Percentiles rank a stretch among this genome's conserved stretches.
These are phyloP conservation scores for Climacium dendroides DNA, from an alignment of 225 moss, liverwort and hornwort genomes.

Conservation along the genomic window DNA sequence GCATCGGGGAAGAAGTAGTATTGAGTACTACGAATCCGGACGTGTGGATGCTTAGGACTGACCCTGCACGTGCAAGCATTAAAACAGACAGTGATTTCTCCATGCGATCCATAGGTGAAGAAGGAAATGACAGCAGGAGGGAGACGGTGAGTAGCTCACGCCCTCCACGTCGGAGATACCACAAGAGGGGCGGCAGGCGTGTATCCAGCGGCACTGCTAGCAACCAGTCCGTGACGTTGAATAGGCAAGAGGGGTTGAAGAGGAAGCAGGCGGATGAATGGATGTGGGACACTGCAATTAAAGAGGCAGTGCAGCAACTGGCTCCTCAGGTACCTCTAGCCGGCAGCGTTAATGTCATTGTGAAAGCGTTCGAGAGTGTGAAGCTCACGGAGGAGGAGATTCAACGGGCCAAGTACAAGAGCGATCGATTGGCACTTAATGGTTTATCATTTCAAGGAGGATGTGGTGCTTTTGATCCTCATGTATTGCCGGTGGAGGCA, in stretches of 20 bases:
- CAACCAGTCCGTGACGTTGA: constrained; percentile 33
- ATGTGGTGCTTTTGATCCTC: not conserved
- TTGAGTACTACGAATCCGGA: not conserved
- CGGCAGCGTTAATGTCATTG: constrained; percentile 55
- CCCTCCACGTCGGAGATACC: constrained; percentile 1
- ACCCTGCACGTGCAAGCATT: not conserved
- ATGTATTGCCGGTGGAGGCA: constrained; percentile 14
- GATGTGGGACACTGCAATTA: constrained; percentile 70
- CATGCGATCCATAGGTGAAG: not conserved
- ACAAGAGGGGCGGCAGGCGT: constrained; percentile 5
- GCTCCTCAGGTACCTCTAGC: constrained; percentile 26
- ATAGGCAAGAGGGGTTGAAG: constrained; percentile 31
- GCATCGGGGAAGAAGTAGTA: not conserved
- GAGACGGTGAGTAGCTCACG: not conserved
- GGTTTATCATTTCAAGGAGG: not conserved
- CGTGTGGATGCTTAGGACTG: not conserved
- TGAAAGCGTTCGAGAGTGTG: constrained; percentile 83
- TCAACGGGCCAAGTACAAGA: constrained; percentile 14
- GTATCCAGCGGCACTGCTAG: constrained; percentile 19
- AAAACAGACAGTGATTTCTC: constrained; percentile 15
- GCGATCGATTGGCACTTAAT: not conserved
- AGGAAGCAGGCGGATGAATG: constrained; percentile 59
- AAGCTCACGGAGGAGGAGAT: constrained; percentile 45
- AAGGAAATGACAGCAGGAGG: not conserved
- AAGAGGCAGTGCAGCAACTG: constrained; percentile 49